These are phyloP conservation scores for Cordyceps fumosorosea DNA, from an alignment of 2,329 filamentous ascomycete species.

Conservation along the genomic window DNA sequence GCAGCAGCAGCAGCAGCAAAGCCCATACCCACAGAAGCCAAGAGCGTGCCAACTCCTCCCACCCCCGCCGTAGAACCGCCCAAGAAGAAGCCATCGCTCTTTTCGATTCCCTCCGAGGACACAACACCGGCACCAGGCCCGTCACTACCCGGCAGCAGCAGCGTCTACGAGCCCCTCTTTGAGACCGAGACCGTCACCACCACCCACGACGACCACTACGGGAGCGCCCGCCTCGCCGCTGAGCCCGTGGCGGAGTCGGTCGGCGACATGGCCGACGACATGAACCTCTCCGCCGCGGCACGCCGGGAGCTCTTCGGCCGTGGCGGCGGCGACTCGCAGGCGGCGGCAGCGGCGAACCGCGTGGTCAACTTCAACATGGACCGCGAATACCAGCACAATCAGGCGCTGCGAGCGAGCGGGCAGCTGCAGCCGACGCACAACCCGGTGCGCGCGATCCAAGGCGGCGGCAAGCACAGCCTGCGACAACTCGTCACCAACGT, in stretches of 20 bases:
- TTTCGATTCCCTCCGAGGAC: conserved; percentile 51
- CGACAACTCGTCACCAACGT: conserved; percentile 82
- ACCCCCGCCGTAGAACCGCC: conserved; percentile 23
- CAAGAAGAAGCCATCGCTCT: conserved; percentile 59
- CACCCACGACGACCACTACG: conserved; percentile 27
- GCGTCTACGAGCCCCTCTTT: conserved; percentile 48
- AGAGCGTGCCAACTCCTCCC: conserved; percentile 15
- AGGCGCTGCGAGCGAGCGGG: conserved; percentile 63
- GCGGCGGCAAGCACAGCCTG: conserved; percentile 71
- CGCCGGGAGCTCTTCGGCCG: conserved; percentile 83
- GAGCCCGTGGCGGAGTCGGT: conserved; percentile 50
- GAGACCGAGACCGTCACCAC: conserved; percentile 22
- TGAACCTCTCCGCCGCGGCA: conserved; percentile 72
- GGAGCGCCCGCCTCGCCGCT: conserved; percentile 23
- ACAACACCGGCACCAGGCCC: conserved; percentile 13
- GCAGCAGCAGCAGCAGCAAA: conserved; percentile 22
- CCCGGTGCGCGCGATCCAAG: conserved; percentile 76
- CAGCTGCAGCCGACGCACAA: conserved; percentile 65
- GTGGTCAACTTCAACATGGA: conserved; percentile 87
- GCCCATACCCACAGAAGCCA: conserved; percentile 5
- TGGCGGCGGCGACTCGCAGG: conserved; percentile 13
- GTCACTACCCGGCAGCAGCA: conserved; percentile 17
- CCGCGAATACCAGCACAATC: conserved; percentile 78
- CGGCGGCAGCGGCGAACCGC: conserved; percentile 39
- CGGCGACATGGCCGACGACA: conserved; percentile 63